These are phyloP conservation scores for Astrocystis sublimbata DNA, from an alignment of 495 filamentous ascomycete species.

Conservation along the genomic window DNA sequence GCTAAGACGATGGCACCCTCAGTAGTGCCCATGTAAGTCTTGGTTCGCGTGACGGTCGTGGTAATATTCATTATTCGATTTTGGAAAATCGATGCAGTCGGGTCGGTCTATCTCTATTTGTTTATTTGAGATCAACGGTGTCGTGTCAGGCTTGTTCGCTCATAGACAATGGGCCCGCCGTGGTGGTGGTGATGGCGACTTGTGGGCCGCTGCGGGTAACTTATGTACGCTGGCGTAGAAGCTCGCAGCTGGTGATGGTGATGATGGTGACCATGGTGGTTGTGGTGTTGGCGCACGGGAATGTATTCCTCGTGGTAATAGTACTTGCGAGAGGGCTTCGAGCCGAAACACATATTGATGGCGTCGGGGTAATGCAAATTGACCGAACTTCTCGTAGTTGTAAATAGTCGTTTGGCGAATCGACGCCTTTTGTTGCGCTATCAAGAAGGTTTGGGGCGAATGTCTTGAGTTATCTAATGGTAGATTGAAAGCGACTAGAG, in stretches of 20 bases:
- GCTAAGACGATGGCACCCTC: neutral
- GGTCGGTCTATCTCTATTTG: neutral
- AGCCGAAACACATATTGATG: constrained; percentile 46
- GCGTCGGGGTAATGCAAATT: constrained; percentile 4
- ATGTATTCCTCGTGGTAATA: constrained; percentile 54
- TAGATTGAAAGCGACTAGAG: neutral
- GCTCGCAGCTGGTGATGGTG: constrained; percentile 33
- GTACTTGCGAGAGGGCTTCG: constrained; percentile 40
- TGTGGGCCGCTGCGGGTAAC: constrained; percentile 33
- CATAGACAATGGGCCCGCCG: constrained; percentile 34
- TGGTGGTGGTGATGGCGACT: constrained; percentile 34
- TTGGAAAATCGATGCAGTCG: neutral
- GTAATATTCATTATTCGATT: neutral
- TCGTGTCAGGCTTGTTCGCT: constrained; percentile 34
- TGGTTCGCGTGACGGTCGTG: neutral
- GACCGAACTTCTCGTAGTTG: neutral
- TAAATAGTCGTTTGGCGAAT: neutral
- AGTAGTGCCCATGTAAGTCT: neutral
- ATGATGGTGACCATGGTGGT: constrained; percentile 22
- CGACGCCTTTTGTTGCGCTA: neutral
- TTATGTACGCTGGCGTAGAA: constrained; percentile 8
- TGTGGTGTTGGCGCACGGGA: constrained; percentile 34
- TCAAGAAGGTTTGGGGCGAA: neutral
- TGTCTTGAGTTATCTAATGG: neutral
- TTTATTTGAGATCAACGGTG: constrained; percentile 20